Conservation (phyloP, 345 rosid species). For the Microcos paniculata region DNA sequence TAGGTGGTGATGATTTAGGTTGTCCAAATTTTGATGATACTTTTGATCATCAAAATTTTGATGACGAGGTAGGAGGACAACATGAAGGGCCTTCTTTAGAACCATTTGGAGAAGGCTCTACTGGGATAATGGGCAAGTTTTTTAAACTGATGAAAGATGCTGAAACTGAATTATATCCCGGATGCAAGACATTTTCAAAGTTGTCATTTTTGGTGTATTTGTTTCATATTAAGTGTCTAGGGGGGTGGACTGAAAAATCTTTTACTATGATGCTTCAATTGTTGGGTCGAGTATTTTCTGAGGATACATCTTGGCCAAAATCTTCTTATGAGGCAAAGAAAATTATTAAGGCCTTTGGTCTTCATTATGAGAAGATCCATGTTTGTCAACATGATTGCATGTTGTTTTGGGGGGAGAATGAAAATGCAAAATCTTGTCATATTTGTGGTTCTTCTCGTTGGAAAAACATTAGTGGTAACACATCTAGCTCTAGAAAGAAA, state of each 20-base stretch:
- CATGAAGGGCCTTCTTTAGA: background rate
- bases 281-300: background rate
- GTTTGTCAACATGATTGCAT: background rate
- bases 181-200: background rate
- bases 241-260: background rate
- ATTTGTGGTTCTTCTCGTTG: background rate
- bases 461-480: background rate
- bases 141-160: background rate
- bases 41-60: too few species aligned
- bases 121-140: background rate
- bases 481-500: background rate
- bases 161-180: background rate
- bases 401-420: background rate
- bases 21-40: too few species aligned
- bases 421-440: background rate
- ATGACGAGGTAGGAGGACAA: too few species aligned
- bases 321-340: background rate
- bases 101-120: background rate
- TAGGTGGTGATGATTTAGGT: too few species aligned
- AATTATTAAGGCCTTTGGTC: background rate
- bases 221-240: background rate
- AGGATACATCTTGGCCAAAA: background rate
- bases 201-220: background rate
- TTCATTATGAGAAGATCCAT: background rate
- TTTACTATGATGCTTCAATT: background rate